Conservation (phyloP, 768 basidiomycete genomes). For the Dioszegia hungarica region DNA sequence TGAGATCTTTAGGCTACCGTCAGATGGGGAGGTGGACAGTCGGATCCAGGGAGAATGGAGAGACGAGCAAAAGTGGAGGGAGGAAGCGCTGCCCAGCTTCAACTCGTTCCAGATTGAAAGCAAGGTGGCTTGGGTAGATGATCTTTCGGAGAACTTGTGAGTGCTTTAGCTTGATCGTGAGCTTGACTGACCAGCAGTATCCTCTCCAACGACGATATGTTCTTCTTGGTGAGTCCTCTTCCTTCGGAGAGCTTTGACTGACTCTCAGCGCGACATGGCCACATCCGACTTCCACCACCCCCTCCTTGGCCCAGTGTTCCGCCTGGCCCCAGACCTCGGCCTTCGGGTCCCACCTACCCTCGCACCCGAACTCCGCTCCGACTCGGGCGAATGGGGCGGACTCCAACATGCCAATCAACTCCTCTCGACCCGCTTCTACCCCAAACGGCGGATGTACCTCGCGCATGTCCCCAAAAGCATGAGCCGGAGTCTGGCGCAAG, state of each 20-base stretch:
- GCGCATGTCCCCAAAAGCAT: slow-evolving; percentile 43
- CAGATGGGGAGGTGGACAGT: slow-evolving; percentile 1
- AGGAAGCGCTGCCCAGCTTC: slow-evolving; percentile 33
- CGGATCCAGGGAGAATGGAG: slow-evolving; percentile 32
- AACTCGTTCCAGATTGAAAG: slow-evolving; percentile 45
- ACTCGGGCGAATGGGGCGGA: slow-evolving; percentile 46
- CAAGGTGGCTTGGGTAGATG: slow-evolving; percentile 35
- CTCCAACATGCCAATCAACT: slow-evolving; percentile 38
- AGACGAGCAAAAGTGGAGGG: slow-evolving; percentile 36
- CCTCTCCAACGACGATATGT: slow-evolving; percentile 47
- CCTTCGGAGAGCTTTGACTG: not conserved
- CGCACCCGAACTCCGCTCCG: slow-evolving; percentile 15
- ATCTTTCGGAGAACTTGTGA: slow-evolving; percentile 38
- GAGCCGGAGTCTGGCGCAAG: slow-evolving; percentile 24
- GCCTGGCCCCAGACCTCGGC: slow-evolving; percentile 19
- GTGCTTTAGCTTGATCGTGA: not conserved
- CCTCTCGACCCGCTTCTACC: slow-evolving; percentile 36
- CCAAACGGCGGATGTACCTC: slow-evolving; percentile 30
- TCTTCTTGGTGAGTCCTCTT: slow-evolving; percentile 29
- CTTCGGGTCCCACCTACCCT: slow-evolving; percentile 30
- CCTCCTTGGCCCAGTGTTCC: slow-evolving; percentile 36
- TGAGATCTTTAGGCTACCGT: slow-evolving; percentile 33
- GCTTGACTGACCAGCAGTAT: slow-evolving; percentile 15
- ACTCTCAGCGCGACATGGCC: slow-evolving; percentile 10
- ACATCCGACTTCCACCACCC: slow-evolving; percentile 42